Evolutionary conservation across 225 moss, liverwort and hornwort species (phyloP).

Genomic region (Climacium dendroides): DNA sequence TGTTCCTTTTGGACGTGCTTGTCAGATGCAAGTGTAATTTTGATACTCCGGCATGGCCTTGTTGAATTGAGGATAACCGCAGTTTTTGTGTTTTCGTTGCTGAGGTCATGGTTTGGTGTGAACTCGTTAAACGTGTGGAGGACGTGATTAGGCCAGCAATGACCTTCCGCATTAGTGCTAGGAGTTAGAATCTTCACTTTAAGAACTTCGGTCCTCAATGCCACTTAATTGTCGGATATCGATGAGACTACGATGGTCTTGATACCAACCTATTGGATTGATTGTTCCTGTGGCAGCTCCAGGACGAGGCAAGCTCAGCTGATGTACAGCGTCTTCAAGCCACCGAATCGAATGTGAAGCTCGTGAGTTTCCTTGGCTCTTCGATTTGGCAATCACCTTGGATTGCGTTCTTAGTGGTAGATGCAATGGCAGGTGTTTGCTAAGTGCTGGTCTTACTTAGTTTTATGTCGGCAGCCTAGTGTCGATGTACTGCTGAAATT

Average conservation of each 20-base stretch:
- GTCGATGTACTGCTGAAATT: background rate
- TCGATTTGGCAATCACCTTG: background rate
- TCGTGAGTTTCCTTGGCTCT: slow-evolving; percentile 7
- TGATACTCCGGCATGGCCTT: background rate
- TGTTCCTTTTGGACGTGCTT: background rate
- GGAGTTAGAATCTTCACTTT: background rate
- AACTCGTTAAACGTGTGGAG: background rate
- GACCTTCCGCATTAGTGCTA: background rate
- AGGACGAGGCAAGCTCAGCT: slow-evolving; percentile 78
- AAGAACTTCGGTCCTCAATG: background rate
- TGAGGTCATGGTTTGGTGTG: background rate
- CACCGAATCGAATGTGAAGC: slow-evolving; percentile 86
- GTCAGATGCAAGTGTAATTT: background rate
- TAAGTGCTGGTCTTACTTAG: background rate
- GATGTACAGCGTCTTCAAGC: slow-evolving; percentile 86
- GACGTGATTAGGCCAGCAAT: background rate
- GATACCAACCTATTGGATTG: background rate
- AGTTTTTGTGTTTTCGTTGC: background rate
- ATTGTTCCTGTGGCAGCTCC: slow-evolving; percentile 46
- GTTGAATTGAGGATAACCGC: background rate
- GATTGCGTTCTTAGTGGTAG: background rate
- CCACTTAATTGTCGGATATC: background rate
- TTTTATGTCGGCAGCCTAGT: background rate
- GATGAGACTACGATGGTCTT: background rate
- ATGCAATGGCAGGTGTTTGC: background rate